Conservation (phyloP, 2,329 filamentous ascomycete genomes). For the Ophiosphaerella korrae region DNA sequence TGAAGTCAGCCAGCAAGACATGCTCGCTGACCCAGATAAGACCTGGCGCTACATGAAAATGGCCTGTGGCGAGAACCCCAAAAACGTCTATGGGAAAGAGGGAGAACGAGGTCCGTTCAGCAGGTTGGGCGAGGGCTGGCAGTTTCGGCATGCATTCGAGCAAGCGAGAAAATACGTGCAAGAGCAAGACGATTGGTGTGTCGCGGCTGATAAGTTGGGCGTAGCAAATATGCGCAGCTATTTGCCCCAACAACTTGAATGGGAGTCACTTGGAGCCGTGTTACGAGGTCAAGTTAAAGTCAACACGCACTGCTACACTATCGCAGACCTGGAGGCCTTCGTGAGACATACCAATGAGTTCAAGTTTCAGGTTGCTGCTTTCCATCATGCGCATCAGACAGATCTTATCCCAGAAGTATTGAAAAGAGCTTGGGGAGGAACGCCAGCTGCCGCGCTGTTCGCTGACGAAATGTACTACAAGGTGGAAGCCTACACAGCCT, state of each 20-base stretch:
- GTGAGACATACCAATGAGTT: constrained; percentile 75
- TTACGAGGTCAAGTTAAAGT: constrained; percentile 70
- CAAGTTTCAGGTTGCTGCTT: constrained; percentile 67
- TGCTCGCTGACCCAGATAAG: constrained; percentile 69
- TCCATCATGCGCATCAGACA: constrained; percentile 73
- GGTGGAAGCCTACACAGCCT: constrained; percentile 67
- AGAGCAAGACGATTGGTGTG: constrained; percentile 72
- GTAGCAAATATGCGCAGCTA: constrained; percentile 60
- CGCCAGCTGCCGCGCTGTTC: constrained; percentile 62
- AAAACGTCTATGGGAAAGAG: constrained; percentile 62
- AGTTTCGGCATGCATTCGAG: constrained; percentile 71
- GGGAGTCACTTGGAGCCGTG: constrained; percentile 67
- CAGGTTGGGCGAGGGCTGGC: constrained; percentile 71
- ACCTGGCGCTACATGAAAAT: constrained; percentile 77
- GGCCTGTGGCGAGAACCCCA: constrained; percentile 75
- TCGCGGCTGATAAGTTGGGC: constrained; percentile 58
- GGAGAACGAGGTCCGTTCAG: constrained; percentile 63
- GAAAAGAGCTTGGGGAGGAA: constrained; percentile 47
- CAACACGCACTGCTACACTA: constrained; percentile 74
- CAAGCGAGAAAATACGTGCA: constrained; percentile 62
- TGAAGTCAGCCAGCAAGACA: constrained; percentile 66
- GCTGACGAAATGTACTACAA: constrained; percentile 78
- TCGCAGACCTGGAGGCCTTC: constrained; percentile 71
- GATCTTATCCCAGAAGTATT: constrained; percentile 67
- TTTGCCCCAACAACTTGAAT: constrained; percentile 65